These are phyloP conservation scores for Tricholomella constricta DNA, from an alignment of 768 basidiomycete genomes.

Conservation along the genomic window DNA sequence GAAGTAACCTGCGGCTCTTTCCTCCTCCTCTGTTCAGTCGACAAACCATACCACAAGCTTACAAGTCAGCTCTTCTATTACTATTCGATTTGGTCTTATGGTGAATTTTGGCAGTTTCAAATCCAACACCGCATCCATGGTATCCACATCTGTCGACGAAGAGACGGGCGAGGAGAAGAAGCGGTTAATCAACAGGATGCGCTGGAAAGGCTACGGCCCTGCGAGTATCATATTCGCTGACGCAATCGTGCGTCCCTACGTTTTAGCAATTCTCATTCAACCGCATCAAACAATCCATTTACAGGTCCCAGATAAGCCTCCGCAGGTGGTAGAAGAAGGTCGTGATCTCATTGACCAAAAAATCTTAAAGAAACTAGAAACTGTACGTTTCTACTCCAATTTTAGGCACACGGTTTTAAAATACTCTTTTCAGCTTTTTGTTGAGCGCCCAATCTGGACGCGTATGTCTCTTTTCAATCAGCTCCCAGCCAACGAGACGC, in stretches of 20 bases:
- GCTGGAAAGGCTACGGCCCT: constrained; percentile 86
- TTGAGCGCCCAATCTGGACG: constrained; percentile 85
- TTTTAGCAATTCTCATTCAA: not conserved
- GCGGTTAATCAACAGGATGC: constrained; percentile 79
- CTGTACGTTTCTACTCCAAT: constrained; percentile 37
- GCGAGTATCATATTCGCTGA: constrained; percentile 71
- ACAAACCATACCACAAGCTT: constrained; percentile 75
- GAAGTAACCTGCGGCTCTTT: constrained; percentile 71
- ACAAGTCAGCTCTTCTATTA: constrained; percentile 55
- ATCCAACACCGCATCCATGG: constrained; percentile 72
- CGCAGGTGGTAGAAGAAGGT: constrained; percentile 61
- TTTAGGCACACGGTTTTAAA: not conserved
- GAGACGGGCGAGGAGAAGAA: constrained; percentile 81
- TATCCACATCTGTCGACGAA: constrained; percentile 65
- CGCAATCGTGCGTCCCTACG: constrained; percentile 39
- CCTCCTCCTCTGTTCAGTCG: constrained; percentile 91
- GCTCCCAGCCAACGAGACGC: constrained; percentile 63
- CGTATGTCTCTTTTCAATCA: constrained; percentile 85
- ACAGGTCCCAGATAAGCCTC: constrained; percentile 69
- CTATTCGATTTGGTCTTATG: not conserved
- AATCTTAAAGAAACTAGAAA: constrained; percentile 55
- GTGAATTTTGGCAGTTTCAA: constrained; percentile 59
- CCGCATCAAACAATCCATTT: not conserved
- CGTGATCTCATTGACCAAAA: constrained; percentile 53
- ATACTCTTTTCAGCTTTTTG: constrained; percentile 57